Evolutionary conservation across 352 stramenopile species (phyloP).

Genomic region (Pythium rishiriense): DNA sequence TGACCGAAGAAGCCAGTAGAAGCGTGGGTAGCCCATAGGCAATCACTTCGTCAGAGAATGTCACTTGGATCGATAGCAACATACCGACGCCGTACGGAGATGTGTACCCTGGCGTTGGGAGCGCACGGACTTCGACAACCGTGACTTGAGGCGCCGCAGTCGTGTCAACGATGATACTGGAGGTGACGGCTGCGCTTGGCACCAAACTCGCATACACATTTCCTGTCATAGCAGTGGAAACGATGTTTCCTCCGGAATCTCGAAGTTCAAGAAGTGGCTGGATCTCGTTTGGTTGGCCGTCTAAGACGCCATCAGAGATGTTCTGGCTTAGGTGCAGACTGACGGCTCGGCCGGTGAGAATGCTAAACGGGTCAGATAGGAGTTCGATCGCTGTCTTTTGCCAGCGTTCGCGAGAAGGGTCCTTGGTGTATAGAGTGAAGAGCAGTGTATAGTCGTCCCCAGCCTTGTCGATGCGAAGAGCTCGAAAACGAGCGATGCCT

Average conservation of each 20-base stretch:
- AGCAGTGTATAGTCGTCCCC: conserved; percentile 72
- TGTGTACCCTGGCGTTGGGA: conserved; percentile 41
- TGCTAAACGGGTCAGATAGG: conserved; percentile 59
- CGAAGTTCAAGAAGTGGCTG: conserved; percentile 66
- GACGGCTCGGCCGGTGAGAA: conserved; percentile 50
- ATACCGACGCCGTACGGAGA: conserved; percentile 71
- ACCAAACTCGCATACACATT: conserved; percentile 56
- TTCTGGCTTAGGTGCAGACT: conserved; percentile 49
- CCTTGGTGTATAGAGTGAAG: conserved; percentile 67
- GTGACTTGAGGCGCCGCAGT: conserved; percentile 42
- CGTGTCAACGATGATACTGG: conserved; percentile 68
- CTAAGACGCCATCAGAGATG: conserved; percentile 65
- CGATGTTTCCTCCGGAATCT: conserved; percentile 71
- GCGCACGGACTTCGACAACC: conserved; percentile 42
- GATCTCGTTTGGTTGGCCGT: conserved; percentile 72
- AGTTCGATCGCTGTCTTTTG: conserved; percentile 51
- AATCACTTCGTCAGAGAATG: conserved; percentile 79
- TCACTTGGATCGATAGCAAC: conserved; percentile 57
- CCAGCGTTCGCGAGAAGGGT: conserved; percentile 38
- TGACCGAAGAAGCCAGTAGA: conserved; percentile 43
- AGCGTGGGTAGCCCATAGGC: conserved; percentile 56
- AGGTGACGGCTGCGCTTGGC: conserved; percentile 57
- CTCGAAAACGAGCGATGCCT: conserved; percentile 68
- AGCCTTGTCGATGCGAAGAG: conserved; percentile 72
- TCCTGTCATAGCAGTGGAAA: conserved; percentile 45